Percentiles rank a stretch among this genome's conserved stretches.
Conservation (phyloP, 305 asterid species). For the Ilex paraguariensis region DNA sequence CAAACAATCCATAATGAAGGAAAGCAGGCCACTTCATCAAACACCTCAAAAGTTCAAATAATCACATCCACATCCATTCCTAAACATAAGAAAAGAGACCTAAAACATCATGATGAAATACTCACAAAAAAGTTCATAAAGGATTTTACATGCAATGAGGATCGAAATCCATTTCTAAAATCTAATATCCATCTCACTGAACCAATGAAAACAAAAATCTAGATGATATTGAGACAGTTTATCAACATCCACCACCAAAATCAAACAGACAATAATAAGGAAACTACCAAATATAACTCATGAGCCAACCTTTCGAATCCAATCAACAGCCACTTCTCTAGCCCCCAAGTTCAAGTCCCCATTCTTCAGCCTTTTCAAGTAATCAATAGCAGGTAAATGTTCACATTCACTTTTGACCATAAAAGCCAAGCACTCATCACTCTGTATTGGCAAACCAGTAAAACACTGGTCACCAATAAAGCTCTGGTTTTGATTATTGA, state of each 20-base stretch:
- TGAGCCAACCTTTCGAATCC: slow-evolving; percentile 15
- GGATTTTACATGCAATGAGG: background rate
- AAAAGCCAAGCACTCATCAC: slow-evolving; percentile 11
- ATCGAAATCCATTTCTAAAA: background rate
- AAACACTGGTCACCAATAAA: background rate
- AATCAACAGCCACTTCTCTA: slow-evolving; percentile 13
- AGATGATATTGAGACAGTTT: background rate
- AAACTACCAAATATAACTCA: background rate
- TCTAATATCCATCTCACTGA: background rate
- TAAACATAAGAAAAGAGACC: background rate
- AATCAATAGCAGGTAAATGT: slow-evolving; percentile 11
- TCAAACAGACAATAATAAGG: background rate
- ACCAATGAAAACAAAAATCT: background rate
- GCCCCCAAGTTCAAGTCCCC: slow-evolving; percentile 7
- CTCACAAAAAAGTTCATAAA: background rate
- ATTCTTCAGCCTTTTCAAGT: slow-evolving; percentile 9
- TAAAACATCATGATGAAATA: background rate
- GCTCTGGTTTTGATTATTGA: slow-evolving; percentile 1
- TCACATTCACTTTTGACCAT: slow-evolving; percentile 10
- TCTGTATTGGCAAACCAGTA: background rate
- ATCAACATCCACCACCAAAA: too few species aligned
- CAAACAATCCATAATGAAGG: background rate
- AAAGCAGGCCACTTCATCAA: background rate
- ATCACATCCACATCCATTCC: background rate
- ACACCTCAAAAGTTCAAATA: background rate